Conservation (phyloP, 139 green algal species). For the Mychonastes homosphaera region DNA sequence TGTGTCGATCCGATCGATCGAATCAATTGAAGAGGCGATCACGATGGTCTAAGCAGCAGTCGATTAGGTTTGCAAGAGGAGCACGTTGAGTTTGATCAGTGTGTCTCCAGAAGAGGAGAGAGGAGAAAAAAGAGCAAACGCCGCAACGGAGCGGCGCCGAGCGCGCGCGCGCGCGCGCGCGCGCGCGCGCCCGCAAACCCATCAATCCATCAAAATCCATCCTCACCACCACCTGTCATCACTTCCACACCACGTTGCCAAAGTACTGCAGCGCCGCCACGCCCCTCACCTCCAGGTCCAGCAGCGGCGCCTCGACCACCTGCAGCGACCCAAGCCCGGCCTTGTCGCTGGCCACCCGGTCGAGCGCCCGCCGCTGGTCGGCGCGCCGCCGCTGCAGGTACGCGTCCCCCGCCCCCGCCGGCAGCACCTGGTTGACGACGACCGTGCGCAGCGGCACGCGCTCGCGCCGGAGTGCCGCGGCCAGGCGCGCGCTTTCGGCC, state of each 20-base stretch:
- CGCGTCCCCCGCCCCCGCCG: conserved; percentile 40
- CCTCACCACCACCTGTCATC: no score
- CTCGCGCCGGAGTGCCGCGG: conserved; percentile 52
- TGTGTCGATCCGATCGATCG: no score
- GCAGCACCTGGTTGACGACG: conserved; percentile 92
- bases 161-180: no score
- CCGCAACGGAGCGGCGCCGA: no score
- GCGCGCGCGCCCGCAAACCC: no score
- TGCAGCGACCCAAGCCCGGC: conserved; percentile 56
- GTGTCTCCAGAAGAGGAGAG: no score
- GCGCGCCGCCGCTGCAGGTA: conserved; percentile 50
- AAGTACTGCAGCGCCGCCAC: conserved; percentile 91
- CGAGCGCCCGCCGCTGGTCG: conserved; percentile 80
- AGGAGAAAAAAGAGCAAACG: no score
- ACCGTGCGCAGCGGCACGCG: conserved; percentile 72
- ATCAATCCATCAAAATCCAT: no score
- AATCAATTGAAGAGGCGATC: no score
- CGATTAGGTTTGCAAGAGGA: no score
- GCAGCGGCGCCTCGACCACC: conserved; percentile 72
- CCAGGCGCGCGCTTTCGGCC: conserved; percentile 73
- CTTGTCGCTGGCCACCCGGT: conserved; percentile 60
- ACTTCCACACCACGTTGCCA: conserved; percentile 79
- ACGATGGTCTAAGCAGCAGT: no score
- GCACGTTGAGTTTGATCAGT: no score
- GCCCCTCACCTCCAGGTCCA: conserved; percentile 92